Conservation (phyloP, 495 filamentous ascomycete species). For the Trichodelitschia bisporula region DNA sequence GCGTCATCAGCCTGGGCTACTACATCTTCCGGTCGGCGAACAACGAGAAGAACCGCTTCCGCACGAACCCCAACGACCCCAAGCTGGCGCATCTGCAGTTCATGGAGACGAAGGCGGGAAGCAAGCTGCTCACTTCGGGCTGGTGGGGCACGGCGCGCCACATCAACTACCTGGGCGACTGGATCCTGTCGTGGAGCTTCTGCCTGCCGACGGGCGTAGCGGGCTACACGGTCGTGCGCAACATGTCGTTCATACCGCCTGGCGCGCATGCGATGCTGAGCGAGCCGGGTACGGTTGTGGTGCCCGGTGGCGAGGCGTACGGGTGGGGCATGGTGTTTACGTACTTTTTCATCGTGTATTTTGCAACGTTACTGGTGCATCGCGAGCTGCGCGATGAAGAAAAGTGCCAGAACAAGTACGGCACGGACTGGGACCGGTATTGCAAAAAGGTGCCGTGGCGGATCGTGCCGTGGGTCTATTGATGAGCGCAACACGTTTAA, state of each 20-base stretch:
- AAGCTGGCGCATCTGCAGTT: slow-evolving; percentile 58
- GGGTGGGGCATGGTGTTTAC: slow-evolving; percentile 75
- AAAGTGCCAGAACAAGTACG: slow-evolving; percentile 83
- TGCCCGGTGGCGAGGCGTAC: slow-evolving; percentile 30
- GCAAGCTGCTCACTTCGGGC: slow-evolving; percentile 56
- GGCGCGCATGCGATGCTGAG: slow-evolving; percentile 4
- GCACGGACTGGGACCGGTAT: slow-evolving; percentile 81
- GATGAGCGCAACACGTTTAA: no score
- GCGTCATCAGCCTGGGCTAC: slow-evolving; percentile 43
- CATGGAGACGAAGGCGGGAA: slow-evolving; percentile 65
- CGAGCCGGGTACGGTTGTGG: slow-evolving; percentile 17
- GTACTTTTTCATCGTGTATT: slow-evolving; percentile 91
- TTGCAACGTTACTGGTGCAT: slow-evolving; percentile 70
- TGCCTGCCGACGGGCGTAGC: slow-evolving; percentile 73
- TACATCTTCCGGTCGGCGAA: slow-evolving; percentile 81
- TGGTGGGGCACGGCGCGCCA: slow-evolving; percentile 92
- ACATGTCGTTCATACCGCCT: slow-evolving; percentile 9
- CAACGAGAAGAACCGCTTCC: slow-evolving; percentile 84
- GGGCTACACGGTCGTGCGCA: slow-evolving; percentile 39
- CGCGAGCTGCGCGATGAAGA: slow-evolving; percentile 80
- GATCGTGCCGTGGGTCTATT: slow-evolving; percentile 87
- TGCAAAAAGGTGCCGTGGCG: slow-evolving; percentile 57
- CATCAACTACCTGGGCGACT: slow-evolving; percentile 97
- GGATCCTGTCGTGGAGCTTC: slow-evolving; percentile 84
- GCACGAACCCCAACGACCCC: slow-evolving; percentile 67